phyloP scores from a whole-genome alignment of 257 asterid species.

The Craterostigma plantagineum region DNA sequence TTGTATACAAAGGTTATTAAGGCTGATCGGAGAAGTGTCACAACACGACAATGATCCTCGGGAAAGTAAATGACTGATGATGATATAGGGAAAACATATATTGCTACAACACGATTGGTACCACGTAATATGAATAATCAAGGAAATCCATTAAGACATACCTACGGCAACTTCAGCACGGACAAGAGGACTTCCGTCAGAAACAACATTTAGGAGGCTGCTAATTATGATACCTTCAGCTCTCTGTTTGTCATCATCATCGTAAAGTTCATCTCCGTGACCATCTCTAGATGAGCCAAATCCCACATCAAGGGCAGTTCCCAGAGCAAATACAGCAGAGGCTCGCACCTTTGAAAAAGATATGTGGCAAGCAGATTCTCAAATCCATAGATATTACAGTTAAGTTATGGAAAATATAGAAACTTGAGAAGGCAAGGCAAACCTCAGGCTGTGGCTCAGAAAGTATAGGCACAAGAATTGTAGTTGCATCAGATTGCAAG shows the following conservation, averaged over 20 bases:
- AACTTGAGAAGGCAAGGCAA: slow-evolving; percentile 1
- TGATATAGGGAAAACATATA: too few species aligned
- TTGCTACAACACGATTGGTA: too few species aligned
- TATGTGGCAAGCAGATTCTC: background rate
- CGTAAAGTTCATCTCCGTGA: slow-evolving; percentile 68
- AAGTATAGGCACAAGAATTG: slow-evolving; percentile 66
- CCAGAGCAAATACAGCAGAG: slow-evolving; percentile 85
- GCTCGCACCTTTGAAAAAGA: slow-evolving; percentile 67
- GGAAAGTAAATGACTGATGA: too few species aligned
- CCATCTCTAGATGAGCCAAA: slow-evolving; percentile 64
- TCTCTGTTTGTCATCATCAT: slow-evolving; percentile 82
- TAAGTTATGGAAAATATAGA: too few species aligned
- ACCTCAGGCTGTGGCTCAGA: slow-evolving; percentile 99
- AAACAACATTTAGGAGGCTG: slow-evolving; percentile 55
- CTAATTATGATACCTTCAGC: slow-evolving; percentile 61
- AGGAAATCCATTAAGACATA: slow-evolving; percentile 15
- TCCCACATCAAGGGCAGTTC: slow-evolving; percentile 76
- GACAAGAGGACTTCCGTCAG: slow-evolving; percentile 97
- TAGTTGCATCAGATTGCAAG: slow-evolving; percentile 81
- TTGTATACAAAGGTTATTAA: background rate
- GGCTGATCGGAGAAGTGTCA: too few species aligned
- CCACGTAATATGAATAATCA: too few species aligned
- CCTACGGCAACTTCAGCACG: slow-evolving; percentile 99
- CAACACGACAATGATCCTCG: too few species aligned
- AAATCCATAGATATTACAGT: background rate